Conservation (phyloP, 768 basidiomycete genomes). For the Hemileccinum impolitum region DNA sequence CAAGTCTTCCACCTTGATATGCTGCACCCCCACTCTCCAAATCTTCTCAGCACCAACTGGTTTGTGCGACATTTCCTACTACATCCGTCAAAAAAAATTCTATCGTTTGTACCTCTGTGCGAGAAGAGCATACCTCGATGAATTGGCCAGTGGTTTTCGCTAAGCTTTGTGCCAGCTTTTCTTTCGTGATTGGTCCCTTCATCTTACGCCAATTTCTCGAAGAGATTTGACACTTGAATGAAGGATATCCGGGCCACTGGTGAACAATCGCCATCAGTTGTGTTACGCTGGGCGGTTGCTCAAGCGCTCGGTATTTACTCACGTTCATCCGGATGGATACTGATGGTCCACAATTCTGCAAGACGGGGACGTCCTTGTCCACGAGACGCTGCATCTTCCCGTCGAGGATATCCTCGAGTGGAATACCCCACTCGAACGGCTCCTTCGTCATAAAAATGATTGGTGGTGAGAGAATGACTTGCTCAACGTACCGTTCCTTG, state of each 20-base stretch:
- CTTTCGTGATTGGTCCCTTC: conserved; percentile 67
- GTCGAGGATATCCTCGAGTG: conserved; percentile 55
- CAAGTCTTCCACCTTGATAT: conserved; percentile 61
- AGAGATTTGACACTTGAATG: conserved; percentile 70
- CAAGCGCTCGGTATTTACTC: not conserved
- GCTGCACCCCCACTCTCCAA: conserved; percentile 55
- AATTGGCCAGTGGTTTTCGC: conserved; percentile 67
- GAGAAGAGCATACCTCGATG: conserved; percentile 45
- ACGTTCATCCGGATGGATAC: conserved; percentile 73
- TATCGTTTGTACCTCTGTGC: not conserved
- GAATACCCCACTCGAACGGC: conserved; percentile 57
- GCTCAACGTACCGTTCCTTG: conserved; percentile 68
- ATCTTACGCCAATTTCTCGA: conserved; percentile 72
- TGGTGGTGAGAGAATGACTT: conserved; percentile 54
- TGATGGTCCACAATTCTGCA: conserved; percentile 65
- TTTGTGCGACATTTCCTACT: conserved; percentile 47
- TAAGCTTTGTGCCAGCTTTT: conserved; percentile 66
- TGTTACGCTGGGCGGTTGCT: not conserved
- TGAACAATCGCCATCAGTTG: not conserved
- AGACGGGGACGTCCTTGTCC: conserved; percentile 55
- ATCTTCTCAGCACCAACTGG: conserved; percentile 46
- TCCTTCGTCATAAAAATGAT: conserved; percentile 57
- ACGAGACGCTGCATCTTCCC: conserved; percentile 51
- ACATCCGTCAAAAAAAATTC: not conserved
- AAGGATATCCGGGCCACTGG: conserved; percentile 76